phyloP scores from a whole-genome alignment of 2,329 filamentous ascomycete genomes.

The Ceratocystis variospora region DNA sequence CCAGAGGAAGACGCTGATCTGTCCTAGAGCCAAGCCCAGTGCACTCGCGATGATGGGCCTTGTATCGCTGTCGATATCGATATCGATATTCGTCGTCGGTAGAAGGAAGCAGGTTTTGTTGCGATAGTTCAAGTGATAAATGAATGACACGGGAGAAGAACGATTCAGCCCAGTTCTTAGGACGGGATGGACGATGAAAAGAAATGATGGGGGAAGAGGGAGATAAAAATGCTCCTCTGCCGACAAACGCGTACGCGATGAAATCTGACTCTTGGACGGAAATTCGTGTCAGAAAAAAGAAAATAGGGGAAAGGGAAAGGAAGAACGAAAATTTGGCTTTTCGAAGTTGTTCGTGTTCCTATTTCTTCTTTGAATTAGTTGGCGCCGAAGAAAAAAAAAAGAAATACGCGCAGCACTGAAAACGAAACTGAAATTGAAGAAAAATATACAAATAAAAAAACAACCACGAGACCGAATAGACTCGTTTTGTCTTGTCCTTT shows the following conservation, averaged over 20 bases:
- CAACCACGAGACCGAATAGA: background rate
- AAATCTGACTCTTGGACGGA: background rate
- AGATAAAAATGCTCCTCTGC: background rate
- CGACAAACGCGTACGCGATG: slow-evolving; percentile 1
- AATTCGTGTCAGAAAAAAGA: background rate
- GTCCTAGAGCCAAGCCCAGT: too few relatives aligned
- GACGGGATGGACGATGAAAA: background rate
- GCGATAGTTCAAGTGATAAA: too few relatives aligned
- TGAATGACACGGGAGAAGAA: too few relatives aligned
- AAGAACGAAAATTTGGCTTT: background rate
- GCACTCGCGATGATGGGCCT: too few relatives aligned
- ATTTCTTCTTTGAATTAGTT: background rate
- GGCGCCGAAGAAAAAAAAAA: too few relatives aligned
- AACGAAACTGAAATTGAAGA: background rate
- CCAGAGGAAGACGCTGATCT: too few relatives aligned
- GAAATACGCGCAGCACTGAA: background rate
- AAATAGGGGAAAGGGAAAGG: background rate
- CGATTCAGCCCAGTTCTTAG: too few relatives aligned
- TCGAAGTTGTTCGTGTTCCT: background rate
- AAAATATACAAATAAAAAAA: background rate
- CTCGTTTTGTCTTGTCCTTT: background rate
- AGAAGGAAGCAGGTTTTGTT: too few relatives aligned
- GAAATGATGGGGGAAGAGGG: background rate
- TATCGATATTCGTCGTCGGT: too few relatives aligned
- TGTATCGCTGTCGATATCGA: too few relatives aligned